A percentile compares a stretch with the other conserved stretches of the same genome.
Evolutionary conservation across 352 stramenopile species (phyloP).

Genomic region (Thraustochytrium sp.): DNA sequence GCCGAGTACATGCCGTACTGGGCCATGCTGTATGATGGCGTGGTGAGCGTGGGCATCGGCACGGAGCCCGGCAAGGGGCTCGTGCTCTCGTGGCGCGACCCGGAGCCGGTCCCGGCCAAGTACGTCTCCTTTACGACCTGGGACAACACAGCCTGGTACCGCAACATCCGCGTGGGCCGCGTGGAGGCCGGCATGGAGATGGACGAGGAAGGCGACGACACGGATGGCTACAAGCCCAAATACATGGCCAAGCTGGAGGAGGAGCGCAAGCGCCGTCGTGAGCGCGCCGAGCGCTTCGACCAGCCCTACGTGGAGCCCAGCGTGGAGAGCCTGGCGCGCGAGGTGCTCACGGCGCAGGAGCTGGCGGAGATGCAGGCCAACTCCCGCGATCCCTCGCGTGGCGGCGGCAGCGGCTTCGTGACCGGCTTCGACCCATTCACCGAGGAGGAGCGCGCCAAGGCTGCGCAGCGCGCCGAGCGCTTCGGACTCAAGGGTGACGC

Average conservation of each 20-base stretch:
- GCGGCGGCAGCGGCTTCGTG: neutral
- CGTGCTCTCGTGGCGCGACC: conserved; percentile 6
- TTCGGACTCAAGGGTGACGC: neutral
- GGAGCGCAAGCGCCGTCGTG: neutral
- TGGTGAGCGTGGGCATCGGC: conserved; percentile 25
- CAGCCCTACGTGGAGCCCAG: neutral
- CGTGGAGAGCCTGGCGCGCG: neutral
- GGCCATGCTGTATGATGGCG: neutral
- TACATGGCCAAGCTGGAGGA: conserved; percentile 31
- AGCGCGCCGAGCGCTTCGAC: conserved; percentile 16
- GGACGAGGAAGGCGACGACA: neutral
- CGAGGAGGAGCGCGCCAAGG: conserved; percentile 22
- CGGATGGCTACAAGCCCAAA: neutral
- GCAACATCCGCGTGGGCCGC: neutral
- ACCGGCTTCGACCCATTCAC: conserved; percentile 15
- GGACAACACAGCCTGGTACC: conserved; percentile 14
- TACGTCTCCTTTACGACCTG: conserved; percentile 31
- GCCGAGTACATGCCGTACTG: conserved; percentile 1
- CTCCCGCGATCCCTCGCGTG: neutral
- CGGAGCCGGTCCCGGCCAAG: neutral
- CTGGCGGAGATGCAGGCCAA: neutral
- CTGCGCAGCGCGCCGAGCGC: neutral
- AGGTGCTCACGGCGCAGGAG: neutral
- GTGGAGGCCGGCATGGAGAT: conserved; percentile 30
- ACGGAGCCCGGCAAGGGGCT: neutral